Base-by-base conservation (phyloP, 2,329 filamentous ascomycete species). In the Ambrosiella cleistominuta region DNA sequence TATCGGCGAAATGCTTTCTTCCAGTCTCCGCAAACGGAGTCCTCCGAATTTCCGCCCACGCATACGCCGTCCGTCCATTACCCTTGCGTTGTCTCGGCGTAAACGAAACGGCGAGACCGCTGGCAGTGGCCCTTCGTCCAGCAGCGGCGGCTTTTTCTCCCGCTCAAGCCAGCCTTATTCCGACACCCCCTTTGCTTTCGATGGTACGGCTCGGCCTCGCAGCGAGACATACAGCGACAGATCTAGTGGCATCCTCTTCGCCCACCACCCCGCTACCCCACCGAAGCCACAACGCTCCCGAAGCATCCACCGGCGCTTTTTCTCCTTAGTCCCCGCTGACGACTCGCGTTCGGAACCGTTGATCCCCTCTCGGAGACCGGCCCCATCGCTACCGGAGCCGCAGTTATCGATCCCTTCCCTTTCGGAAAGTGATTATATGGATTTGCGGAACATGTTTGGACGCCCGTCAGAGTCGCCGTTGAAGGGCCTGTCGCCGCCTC, bases 371-470 rank as follows among this genome's bases (percentile, higher is more conserved):
- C 19, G 38, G 9, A 19, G 11, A 17, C 38, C 38, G 19, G 3
- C 15, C 7, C 50, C 27, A 35, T 36, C 44, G 15, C 37, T 42
- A 7, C 35, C 9, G 2, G 44, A 47, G 9, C 2, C 44, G 19
- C 57, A 49, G 2, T 38, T 59, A 3, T 44, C 47, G 13, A 39
- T 60, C 9, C 58, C 58, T 35, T 60, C 58, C 27, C 40, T 60
- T 13, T 58, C 56, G 19, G 59, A 60, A 51, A 60, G 42, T 6
- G 59, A 60, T 42, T 60, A 60, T 36, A 39, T 57, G 8, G 59
- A 55, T 42, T 17, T 60, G 39, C 59, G 56, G 38, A 60, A 60
- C 47, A 60, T 60, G 59, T 60, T 60, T 40, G 15, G 52, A n/a
- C 56, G n/a, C 13, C 44, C 59, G 15, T 57, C 55, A 12, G 44